Evolutionary conservation across 129 eudicot genomes (phyloP).

Genomic region (Calendula officinalis): DNA sequence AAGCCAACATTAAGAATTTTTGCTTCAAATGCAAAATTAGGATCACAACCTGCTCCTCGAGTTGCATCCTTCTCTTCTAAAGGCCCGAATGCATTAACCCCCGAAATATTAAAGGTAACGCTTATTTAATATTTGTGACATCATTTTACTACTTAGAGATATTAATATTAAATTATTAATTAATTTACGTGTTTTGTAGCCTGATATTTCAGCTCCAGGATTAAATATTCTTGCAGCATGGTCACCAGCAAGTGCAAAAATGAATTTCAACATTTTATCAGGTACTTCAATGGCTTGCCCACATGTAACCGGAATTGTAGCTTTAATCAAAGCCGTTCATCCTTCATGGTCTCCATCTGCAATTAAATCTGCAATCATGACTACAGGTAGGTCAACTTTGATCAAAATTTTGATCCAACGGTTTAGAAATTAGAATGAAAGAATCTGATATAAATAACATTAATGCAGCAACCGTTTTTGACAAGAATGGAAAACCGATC

Average conservation of each 20-base stretch:
- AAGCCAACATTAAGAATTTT: constrained; percentile 48
- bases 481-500: constrained; percentile 62
- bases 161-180: not conserved
- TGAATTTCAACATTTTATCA: constrained; percentile 57
- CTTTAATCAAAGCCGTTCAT: constrained; percentile 73
- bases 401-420: not conserved
- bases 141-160: not conserved
- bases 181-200: constrained; percentile 47
- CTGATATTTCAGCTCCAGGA: constrained; percentile 90
- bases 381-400: constrained; percentile 76
- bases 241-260: constrained; percentile 64
- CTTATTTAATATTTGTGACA: not conserved
- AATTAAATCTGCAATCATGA: constrained; percentile 90
- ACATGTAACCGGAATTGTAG: constrained; percentile 78
- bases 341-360: constrained; percentile 94
- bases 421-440: too few species aligned
- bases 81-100: constrained; percentile 81
- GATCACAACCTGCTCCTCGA: constrained; percentile 76
- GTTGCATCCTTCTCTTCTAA: constrained; percentile 81
- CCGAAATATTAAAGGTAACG: constrained; percentile 77
- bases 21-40: constrained; percentile 51
- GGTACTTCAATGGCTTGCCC: constrained; percentile 99
- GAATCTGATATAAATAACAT: constrained; percentile 25
- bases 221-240: constrained; percentile 86
- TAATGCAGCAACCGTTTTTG: constrained; percentile 63